A percentile compares a stretch with the other conserved stretches of the same genome.
phyloP scores from a whole-genome alignment of 2,329 filamentous ascomycete genomes.

The Fusarium brevicatenulatum region DNA sequence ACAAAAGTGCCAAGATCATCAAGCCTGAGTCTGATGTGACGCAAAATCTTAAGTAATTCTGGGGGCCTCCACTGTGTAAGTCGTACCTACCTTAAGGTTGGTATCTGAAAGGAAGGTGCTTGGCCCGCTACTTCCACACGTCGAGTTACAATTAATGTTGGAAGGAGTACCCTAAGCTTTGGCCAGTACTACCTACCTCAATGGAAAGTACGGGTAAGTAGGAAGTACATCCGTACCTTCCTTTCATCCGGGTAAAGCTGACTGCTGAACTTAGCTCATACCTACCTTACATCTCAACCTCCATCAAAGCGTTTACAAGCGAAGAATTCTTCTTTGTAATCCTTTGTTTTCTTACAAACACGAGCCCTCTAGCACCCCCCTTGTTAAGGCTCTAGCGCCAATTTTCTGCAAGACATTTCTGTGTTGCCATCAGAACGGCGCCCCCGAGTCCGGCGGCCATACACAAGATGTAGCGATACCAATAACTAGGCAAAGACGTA shows the following conservation, averaged over 20 bases:
- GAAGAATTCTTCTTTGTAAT: background rate
- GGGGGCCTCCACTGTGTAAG: background rate
- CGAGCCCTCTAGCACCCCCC: background rate
- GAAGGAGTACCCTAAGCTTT: background rate
- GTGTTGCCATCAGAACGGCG: background rate
- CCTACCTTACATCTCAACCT: background rate
- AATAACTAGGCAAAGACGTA: conserved; percentile 12
- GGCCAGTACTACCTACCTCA: background rate
- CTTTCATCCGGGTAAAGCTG: background rate
- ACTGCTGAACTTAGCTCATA: background rate
- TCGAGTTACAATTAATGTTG: background rate
- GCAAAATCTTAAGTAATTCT: background rate
- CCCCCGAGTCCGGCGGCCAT: conserved; percentile 10
- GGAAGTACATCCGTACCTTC: background rate
- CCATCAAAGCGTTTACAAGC: background rate
- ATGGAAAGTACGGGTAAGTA: background rate
- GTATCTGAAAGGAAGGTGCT: background rate
- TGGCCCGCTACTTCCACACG: background rate
- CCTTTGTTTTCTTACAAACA: background rate
- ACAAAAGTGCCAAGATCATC: conserved; percentile 17
- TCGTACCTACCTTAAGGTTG: background rate
- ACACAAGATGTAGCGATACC: conserved; percentile 13
- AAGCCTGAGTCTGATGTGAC: background rate
- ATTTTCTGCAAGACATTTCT: background rate
- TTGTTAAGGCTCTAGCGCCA: background rate